Conservation (phyloP, 192 early-diverging fungal species). For the Pecoramyces ruminantium region DNA sequence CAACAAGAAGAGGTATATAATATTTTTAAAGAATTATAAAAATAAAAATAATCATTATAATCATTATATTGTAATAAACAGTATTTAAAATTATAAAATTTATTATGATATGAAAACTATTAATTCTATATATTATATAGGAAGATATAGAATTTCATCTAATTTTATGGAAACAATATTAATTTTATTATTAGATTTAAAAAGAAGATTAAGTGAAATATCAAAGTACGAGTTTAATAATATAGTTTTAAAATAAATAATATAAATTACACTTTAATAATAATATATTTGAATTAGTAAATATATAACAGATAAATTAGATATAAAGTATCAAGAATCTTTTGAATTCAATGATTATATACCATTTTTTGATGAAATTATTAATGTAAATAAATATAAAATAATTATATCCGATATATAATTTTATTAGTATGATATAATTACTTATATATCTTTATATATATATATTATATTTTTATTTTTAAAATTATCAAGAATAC, state of each 20-base stretch:
- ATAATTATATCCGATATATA: too few relatives aligned
- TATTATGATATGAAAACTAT: too few relatives aligned
- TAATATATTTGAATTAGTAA: background rate
- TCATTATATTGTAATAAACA: too few relatives aligned
- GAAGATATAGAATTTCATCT: background rate
- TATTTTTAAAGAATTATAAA: too few relatives aligned
- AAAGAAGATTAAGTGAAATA: background rate
- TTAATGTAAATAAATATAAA: background rate
- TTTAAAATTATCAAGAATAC: too few relatives aligned
- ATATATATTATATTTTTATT: too few relatives aligned
- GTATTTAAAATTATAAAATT: too few relatives aligned
- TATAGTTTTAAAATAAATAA: background rate
- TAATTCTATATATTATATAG: too few relatives aligned
- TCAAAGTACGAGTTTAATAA: too few relatives aligned
- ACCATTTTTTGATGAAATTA: background rate
- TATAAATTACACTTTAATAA: background rate
- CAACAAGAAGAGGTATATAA: background rate
- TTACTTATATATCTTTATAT: too few relatives aligned
- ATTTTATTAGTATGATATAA: too few relatives aligned
- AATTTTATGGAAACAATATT: background rate
- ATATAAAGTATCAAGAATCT: background rate
- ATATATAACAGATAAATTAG: background rate
- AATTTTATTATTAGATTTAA: background rate
- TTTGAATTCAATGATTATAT: background rate
- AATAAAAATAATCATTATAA: too few relatives aligned